A percentile compares a stretch with the other conserved stretches of the same genome.
Evolutionary conservation across 2,329 filamentous ascomycete species (phyloP).

Genomic region (Verticillium tricorpus): DNA sequence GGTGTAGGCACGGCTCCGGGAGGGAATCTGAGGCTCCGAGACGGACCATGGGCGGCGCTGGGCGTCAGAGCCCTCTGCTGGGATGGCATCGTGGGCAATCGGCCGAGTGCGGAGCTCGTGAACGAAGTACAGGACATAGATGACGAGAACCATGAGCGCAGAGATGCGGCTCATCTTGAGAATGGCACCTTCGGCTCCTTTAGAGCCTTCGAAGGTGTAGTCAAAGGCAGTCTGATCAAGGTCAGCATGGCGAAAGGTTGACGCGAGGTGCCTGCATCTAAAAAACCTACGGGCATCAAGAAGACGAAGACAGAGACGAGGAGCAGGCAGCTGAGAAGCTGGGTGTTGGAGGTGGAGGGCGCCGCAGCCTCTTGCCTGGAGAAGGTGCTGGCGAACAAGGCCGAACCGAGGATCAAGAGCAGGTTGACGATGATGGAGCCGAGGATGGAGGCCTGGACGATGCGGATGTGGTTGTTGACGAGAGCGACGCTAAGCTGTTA

Average conservation of each 20-base stretch:
- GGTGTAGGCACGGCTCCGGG: background rate
- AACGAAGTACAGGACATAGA: constrained; percentile 69
- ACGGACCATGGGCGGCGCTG: background rate
- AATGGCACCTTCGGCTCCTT: constrained; percentile 55
- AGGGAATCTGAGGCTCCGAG: background rate
- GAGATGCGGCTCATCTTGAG: constrained; percentile 74
- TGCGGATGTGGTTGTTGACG: constrained; percentile 59
- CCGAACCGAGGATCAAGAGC: constrained; percentile 71
- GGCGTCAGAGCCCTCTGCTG: background rate
- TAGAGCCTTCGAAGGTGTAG: constrained; percentile 49
- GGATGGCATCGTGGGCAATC: constrained; percentile 59
- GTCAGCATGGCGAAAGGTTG: background rate
- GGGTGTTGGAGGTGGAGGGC: constrained; percentile 25
- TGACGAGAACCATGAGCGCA: constrained; percentile 67
- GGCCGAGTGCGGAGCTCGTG: constrained; percentile 62
- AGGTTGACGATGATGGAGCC: constrained; percentile 76
- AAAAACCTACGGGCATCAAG: constrained; percentile 24
- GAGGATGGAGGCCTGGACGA: constrained; percentile 71
- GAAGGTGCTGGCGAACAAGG: constrained; percentile 65
- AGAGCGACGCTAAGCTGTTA: constrained; percentile 40
- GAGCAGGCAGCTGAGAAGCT: constrained; percentile 29
- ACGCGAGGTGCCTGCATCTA: background rate
- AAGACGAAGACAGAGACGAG: constrained; percentile 34
- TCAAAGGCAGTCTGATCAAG: constrained; percentile 33
- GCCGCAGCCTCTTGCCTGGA: constrained; percentile 59